Base-by-base conservation (phyloP, 2,329 filamentous ascomycete species). In the Onygenales sp. region DNA sequence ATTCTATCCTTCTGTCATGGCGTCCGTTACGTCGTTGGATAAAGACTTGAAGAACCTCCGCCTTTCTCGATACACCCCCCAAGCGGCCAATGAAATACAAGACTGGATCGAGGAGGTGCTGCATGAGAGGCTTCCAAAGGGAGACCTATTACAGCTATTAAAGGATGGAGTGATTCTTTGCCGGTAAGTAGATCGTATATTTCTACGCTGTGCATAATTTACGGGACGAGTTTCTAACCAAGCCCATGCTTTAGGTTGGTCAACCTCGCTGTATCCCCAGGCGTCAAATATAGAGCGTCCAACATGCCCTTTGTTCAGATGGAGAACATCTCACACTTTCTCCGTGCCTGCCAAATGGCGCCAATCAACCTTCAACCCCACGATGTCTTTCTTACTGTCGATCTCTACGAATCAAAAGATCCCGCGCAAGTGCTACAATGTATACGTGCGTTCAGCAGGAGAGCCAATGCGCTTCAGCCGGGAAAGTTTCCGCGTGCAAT, bases 301-400 rank as follows among this genome's bases (percentile, higher is more conserved):
- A 74, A 83, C 42, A 97, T 97, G 92, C 93, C 93, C 0, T 98
- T 98, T 68, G 92, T 97, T 42, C 93, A 98, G 72, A 97, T 97
- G 91, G 93, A 98, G 71, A 98, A 98, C 69, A 96, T 98, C 66
- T 94, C 91, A 4, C 89, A 95, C 66, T 98, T 96, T 72, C 82
- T 98, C 52, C 84, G 82, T 64, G 90, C 89, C 56, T 95, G 91
- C 75, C 88, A 95, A 71, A 76, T 81, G 50, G 82, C 87, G 31
- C 93, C 93, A 0, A 76, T 98, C 51, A 91, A 85, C 70, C 83
- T 98, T 55, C 90, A 89, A 54, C 85, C 91, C 45, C 93, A 98
- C 75, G 93, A 98, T 71, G 84, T 91, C 60, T 98, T 98, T 73
- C 83, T 97, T 57, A 98, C 93, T 5, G 92, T 98, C 68, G 93